Conservation (phyloP, 2,329 filamentous ascomycete genomes). For the Talaromyces sp. region DNA sequence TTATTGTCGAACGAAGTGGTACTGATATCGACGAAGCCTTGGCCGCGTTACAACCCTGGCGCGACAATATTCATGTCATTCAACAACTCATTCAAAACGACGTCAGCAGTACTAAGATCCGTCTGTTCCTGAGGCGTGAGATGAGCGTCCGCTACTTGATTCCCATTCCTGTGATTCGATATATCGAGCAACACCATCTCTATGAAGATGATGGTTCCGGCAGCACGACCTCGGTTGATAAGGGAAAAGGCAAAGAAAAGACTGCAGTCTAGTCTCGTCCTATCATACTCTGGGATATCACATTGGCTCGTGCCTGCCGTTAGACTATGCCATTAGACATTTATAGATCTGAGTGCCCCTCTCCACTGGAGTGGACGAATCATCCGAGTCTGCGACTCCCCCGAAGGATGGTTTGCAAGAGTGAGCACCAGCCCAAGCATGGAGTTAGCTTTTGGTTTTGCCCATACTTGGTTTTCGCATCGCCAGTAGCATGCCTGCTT, state of each 20-base stretch:
- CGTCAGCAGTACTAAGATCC: conserved; percentile 78
- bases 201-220: conserved; percentile 56
- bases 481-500: background rate
- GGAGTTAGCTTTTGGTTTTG: background rate
- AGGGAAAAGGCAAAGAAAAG: conserved; percentile 34
- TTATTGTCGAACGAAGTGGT: conserved; percentile 83
- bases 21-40: conserved; percentile 88
- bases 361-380: background rate
- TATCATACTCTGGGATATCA: background rate
- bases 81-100: conserved; percentile 86
- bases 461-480: background rate
- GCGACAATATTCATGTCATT: conserved; percentile 83
- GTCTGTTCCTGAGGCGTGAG: conserved; percentile 73
- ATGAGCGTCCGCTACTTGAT: conserved; percentile 79
- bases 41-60: conserved; percentile 75
- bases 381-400: background rate
- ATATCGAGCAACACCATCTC: conserved; percentile 66
- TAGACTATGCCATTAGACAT: background rate
- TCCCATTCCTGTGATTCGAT: conserved; percentile 71
- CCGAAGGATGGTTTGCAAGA: background rate
- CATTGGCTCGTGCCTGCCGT: background rate
- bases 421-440: background rate
- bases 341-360: background rate
- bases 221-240: conserved; percentile 30
- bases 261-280: conserved; percentile 6